Evolutionary conservation across 139 green algal species (phyloP), one percentile per base, ranked within the genome.

Genomic region (Tetradesmus lagerheimii): DNA sequence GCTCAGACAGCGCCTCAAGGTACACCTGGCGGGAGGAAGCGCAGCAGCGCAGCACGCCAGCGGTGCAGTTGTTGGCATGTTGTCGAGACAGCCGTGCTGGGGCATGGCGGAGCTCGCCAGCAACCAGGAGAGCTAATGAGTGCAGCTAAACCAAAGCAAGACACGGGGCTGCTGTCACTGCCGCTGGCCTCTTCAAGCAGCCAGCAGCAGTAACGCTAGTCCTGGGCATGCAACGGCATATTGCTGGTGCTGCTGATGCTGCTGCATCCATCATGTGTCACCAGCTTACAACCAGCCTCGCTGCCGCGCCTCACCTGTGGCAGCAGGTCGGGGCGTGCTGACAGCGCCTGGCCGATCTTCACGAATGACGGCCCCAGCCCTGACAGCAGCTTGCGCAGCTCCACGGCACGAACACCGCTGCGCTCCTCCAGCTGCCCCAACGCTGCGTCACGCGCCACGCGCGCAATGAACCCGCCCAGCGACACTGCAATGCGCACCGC

Each of bases 301-400:
- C n/a, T n/a, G n/a, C n/a, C n/a, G n/a, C n/a, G 74, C 92, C 96
- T 97, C 43, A 83, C 80, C 67, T 93, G 87, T 39, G 95, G 96
- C 43, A 97, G 85, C 89, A 98, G 92, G 94, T 98, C 96, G 0
- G 96, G 96, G 11, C 96, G 91, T 29, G 94, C 87, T 43, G 90
- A 94, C 80, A 99, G 94, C 1, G 96, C 95, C 90, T 99, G 97
- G 43, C 97, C 97, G 41, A 99, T 94, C 93, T 99, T 99, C 0
- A 99, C 95, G 77, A 99, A 99, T 0, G 94, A 94, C 0, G 97
- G 95, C 0, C 97, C 97, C 53, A 98, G 94, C 14, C 76, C 75
- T 5, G 87, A 82, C 47, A 99, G 92, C 79, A 96, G 80, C 1
- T 90, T 89, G 9, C 93, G 90, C 75, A 99, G 94, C 93, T 98